A percentile compares a stretch with the other conserved stretches of the same genome.
phyloP scores from a whole-genome alignment of 164 flowering plant species.

The Tinospora cordifolia region DNA sequence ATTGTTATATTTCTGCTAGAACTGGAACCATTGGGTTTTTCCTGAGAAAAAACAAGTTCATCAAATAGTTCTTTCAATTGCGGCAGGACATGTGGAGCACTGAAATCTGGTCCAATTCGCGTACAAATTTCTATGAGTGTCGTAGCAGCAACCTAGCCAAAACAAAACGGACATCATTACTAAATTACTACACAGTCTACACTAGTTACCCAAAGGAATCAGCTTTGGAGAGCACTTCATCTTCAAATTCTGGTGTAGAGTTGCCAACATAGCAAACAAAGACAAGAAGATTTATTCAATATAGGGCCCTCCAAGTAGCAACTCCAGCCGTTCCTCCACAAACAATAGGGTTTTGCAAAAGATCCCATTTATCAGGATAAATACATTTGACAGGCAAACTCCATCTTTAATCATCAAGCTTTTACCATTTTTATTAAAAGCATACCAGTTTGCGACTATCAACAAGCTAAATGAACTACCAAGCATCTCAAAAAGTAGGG shows the following conservation, averaged over 20 bases:
- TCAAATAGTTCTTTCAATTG: constrained; percentile 81
- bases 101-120: constrained; percentile 75
- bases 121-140: constrained; percentile 65
- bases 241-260: not conserved
- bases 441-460: not conserved
- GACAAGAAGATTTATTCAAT: not conserved
- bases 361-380: too few species aligned
- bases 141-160: constrained; percentile 73
- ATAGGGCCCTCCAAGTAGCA: not conserved
- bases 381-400: not conserved
- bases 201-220: not conserved
- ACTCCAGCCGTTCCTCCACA: not conserved
- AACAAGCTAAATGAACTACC: not conserved
- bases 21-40: constrained; percentile 27
- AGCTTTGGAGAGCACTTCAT: not conserved
- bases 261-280: not conserved
- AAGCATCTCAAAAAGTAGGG: too few species aligned
- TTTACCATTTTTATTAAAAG: not conserved
- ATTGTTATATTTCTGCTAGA: constrained; percentile 33
- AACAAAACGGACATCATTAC: constrained; percentile 10
- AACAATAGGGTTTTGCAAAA: not conserved
- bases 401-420: not conserved
- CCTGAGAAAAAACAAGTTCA: constrained; percentile 86
- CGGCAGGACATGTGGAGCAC: constrained; percentile 72
- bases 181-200: not conserved